Percentiles rank a stretch among this genome's conserved stretches.
Conservation (phyloP, 2,329 filamentous ascomycete genomes). For the Hypocrella siamensis region DNA sequence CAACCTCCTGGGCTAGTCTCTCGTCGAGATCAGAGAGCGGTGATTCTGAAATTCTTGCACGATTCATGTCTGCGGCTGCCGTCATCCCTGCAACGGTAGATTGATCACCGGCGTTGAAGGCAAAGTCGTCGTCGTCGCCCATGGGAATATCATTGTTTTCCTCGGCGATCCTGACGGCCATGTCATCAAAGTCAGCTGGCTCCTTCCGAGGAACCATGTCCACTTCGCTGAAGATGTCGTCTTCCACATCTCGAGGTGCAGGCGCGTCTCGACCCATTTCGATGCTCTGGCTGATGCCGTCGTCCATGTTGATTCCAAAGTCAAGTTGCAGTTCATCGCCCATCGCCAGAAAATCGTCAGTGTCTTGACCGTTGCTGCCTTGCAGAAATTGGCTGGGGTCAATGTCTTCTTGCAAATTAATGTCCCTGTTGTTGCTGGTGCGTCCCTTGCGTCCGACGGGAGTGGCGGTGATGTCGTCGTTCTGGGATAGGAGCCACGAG, state of each 20-base stretch:
- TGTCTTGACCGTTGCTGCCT: conserved; percentile 43
- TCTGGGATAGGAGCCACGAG: conserved; percentile 64
- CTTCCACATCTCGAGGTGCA: conserved; percentile 47
- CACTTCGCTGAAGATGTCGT: conserved; percentile 52
- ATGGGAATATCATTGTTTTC: conserved; percentile 49
- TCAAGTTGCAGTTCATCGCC: conserved; percentile 62
- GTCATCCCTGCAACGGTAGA: conserved; percentile 37
- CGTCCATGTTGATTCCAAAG: conserved; percentile 58
- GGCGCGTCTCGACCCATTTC: conserved; percentile 85
- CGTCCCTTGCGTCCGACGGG: conserved; percentile 42
- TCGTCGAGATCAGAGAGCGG: conserved; percentile 56
- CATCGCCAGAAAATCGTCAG: conserved; percentile 38
- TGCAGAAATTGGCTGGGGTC: conserved; percentile 70
- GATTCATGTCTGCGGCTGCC: conserved; percentile 30
- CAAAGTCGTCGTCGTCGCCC: conserved; percentile 45
- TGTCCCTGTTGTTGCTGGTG: conserved; percentile 44
- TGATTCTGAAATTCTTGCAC: conserved; percentile 51
- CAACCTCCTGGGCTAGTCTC: conserved; percentile 41
- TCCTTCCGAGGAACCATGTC: conserved; percentile 41
- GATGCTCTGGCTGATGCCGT: conserved; percentile 52
- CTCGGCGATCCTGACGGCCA: conserved; percentile 44
- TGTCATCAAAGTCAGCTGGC: conserved; percentile 37
- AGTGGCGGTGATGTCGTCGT: conserved; percentile 42
- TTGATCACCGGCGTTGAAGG: conserved; percentile 44
- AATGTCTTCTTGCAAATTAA: conserved; percentile 53